Conservation (phyloP, 495 filamentous ascomycete genomes). For the Eremomyces bilateralis region DNA sequence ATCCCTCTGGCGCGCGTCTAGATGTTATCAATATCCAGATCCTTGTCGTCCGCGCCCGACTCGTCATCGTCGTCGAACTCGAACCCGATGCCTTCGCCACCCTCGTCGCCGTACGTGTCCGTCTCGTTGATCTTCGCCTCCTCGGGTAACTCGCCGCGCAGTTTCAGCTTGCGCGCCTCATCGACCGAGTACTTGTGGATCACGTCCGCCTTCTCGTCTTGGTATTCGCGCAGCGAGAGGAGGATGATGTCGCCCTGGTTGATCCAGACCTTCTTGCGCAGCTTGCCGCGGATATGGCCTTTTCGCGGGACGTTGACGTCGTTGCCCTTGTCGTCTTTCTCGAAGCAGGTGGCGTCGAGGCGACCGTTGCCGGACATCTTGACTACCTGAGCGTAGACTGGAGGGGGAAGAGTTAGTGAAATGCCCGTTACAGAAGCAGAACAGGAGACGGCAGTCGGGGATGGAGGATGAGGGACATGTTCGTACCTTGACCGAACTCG, state of each 20-base stretch:
- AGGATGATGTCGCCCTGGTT: slow-evolving; percentile 99
- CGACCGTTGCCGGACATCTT: slow-evolving; percentile 99
- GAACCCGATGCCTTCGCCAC: slow-evolving; percentile 60
- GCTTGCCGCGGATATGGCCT: slow-evolving; percentile 78
- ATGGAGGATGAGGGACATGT: neutral
- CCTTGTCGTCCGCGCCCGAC: slow-evolving; percentile 24
- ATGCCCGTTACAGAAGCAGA: slow-evolving; percentile 1
- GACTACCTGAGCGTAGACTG: slow-evolving; percentile 93
- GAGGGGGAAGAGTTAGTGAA: slow-evolving; percentile 3
- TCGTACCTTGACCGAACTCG: slow-evolving; percentile 79
- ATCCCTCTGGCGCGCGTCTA: no score
- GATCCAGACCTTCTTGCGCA: slow-evolving; percentile 94
- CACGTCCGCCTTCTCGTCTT: slow-evolving; percentile 97
- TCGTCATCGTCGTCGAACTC: slow-evolving; percentile 48
- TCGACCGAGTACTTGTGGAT: slow-evolving; percentile 98
- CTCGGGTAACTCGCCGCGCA: slow-evolving; percentile 92
- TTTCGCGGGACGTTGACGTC: slow-evolving; percentile 71
- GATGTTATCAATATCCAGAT: slow-evolving; percentile 58
- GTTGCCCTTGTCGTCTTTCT: no score
- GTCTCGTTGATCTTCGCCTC: slow-evolving; percentile 99
- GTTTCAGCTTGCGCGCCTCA: slow-evolving; percentile 83
- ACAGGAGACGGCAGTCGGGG: neutral
- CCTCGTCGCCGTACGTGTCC: slow-evolving; percentile 62
- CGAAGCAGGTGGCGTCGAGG: slow-evolving; percentile 91
- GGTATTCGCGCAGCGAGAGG: slow-evolving; percentile 89